Evolutionary conservation across 768 basidiomycete species (phyloP), one percentile per base, ranked within the genome.

Genomic region (Kwoniella europaea): DNA sequence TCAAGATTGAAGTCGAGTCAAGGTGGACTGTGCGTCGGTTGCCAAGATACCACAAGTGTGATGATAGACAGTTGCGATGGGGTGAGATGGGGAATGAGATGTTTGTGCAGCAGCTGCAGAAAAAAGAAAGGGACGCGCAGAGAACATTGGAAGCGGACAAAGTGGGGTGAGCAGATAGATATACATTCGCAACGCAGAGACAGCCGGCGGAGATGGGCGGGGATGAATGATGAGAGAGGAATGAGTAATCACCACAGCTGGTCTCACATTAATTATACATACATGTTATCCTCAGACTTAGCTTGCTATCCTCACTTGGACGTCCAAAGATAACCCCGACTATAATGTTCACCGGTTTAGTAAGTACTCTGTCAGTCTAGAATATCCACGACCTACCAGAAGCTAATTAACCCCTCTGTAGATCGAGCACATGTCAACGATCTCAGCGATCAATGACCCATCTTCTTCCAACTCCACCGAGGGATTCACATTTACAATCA

Each of bases 401-500:
- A 52, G 15, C 55, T 43, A 42, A 24, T 41, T 20, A 7, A 35
- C 35, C 42, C 42, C 61, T 27, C 20, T 56, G 54, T 27, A 95
- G 94, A 91, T 98, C 71, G 94, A 99, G 86, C 93, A 92, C 81
- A 86, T 99, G 46, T 85, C 87, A 15, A 85, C 86, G 69, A 88
- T 94, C 74, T 77, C 76, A 6, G 76, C 82, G 6, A 71, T 77
- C 71, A 10, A 69, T 6, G 67, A 71, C 61, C 58, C 73, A 44
- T 62, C 75, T 10, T 84, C 84, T 53, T 84, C 85, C 24, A 86
- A 86, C 44, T 68, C 69, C 20, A 41, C 43, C 12, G 42, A 46
- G 10, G 94, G 96, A 7, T 97, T 93, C 84, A 90, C 90, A 2
- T 86, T 98, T 59, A 91, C 88, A 10, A 90, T 99, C 82, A 85